Evolutionary conservation across 257 asterid species (phyloP), one percentile per base, ranked within the genome.

Genomic region (Ligustrum vulgare): DNA sequence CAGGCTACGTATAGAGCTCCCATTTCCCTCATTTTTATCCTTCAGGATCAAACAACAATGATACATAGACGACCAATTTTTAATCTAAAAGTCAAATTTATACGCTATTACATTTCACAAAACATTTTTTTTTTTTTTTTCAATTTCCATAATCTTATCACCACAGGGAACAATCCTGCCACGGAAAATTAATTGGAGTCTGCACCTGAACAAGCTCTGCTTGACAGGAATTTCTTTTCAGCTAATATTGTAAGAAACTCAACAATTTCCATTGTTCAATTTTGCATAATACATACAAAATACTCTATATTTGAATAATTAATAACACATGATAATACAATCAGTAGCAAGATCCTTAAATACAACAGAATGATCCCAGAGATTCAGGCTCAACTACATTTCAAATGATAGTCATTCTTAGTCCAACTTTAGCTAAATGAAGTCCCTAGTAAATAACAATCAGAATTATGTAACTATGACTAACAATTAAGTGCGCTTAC

Each of bases 401-500:
- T 54, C 71, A 79, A 70, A 47, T 64, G 37, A 11, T 45, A 43
- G 22, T 62, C 8, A 79, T 70, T 80, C n/a, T 18, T 67, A 62
- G 69, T 36, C 68, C 63, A 73, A 71, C 54, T 41, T 22, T 36
- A 56, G 32, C 69, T 75, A 12, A 67, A 18, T 45, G 13, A 45
- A 45, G 56, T 15, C 56, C n/a, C 20, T 4, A 45, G 20, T 45
- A 45, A 45, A 67, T 12, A 67, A 28, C 15, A 20, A 37, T 72
- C 41, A 70, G 2, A 25, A 37, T 36, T 49, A 47, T 28, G 23
- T 16, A 68, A 1, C 0, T 49, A 47, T 3, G 54, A 51, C 25
- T 18, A 67, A n/a, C 34, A 20, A 15, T 28, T 20, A 54, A 63
- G 31, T 39, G 33, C 22, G 75, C 81, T 76, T 72, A 82, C 83